These are phyloP conservation scores for Leucosporidium scottii DNA, from an alignment of 768 basidiomycete genomes.

Conservation along the genomic window DNA sequence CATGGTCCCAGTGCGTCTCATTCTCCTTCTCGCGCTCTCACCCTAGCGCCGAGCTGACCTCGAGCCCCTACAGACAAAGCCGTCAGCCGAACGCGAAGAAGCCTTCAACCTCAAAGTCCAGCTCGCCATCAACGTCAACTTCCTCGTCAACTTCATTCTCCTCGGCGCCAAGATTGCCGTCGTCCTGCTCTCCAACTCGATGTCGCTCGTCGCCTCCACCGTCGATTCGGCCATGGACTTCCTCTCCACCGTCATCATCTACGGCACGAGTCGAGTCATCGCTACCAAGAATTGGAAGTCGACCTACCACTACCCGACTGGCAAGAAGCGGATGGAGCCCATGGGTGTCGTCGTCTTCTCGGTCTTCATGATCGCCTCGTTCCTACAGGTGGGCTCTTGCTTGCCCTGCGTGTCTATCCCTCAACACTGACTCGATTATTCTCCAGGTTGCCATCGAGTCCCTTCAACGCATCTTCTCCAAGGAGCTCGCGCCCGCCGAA, in stretches of 20 bases:
- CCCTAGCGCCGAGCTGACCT: background rate
- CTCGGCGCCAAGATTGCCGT: constrained; percentile 43
- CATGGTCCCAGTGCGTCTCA: background rate
- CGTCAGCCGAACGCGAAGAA: constrained; percentile 14
- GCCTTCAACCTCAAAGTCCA: constrained; percentile 7
- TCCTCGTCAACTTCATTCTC: constrained; percentile 41
- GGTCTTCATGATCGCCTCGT: constrained; percentile 44
- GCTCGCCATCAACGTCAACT: constrained; percentile 37
- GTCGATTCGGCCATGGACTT: constrained; percentile 46
- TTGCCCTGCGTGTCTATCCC: background rate
- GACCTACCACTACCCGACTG: constrained; percentile 19
- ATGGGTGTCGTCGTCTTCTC: constrained; percentile 45
- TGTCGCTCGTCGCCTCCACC: constrained; percentile 44
- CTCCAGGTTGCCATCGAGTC: constrained; percentile 45
- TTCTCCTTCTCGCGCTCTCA: background rate
- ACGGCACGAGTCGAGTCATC: constrained; percentile 42
- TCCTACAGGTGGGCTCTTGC: constrained; percentile 8
- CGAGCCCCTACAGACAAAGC: background rate
- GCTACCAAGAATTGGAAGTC: constrained; percentile 31
- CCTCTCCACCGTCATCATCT: constrained; percentile 45
- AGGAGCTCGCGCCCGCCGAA: constrained; percentile 32
- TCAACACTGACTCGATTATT: background rate
- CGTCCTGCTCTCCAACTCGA: constrained; percentile 44
- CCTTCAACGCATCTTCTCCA: constrained; percentile 38
- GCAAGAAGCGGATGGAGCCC: constrained; percentile 40